Evolutionary conservation across 768 basidiomycete species (phyloP).

Genomic region (Panus rudis): DNA sequence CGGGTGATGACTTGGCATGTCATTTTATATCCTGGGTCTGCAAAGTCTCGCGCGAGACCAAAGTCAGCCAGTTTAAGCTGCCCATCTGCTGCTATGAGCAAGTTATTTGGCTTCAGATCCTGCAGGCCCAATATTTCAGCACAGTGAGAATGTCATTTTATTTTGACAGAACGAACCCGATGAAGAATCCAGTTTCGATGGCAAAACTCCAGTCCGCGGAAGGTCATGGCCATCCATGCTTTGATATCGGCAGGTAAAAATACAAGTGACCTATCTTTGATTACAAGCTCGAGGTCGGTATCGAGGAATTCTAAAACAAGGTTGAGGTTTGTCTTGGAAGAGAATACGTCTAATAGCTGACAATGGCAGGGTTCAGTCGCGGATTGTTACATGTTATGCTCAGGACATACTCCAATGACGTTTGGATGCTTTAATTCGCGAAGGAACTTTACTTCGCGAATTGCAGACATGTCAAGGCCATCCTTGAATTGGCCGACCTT

Average conservation of each 20-base stretch:
- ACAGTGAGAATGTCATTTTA: not conserved
- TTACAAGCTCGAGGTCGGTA: constrained; percentile 94
- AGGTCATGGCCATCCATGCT: constrained; percentile 98
- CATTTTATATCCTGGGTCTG: constrained; percentile 94
- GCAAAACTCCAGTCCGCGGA: constrained; percentile 97
- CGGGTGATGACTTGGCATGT: constrained; percentile 97
- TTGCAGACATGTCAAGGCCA: constrained; percentile 97
- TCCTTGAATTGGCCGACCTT: constrained; percentile 96
- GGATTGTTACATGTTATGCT: not conserved
- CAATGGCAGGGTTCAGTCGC: not conserved
- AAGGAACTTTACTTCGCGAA: constrained; percentile 96
- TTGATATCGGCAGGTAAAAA: constrained; percentile 96
- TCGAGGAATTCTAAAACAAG: constrained; percentile 95
- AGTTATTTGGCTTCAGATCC: constrained; percentile 99
- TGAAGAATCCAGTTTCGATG: constrained; percentile 93
- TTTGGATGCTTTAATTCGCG: constrained; percentile 92
- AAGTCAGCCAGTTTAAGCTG: constrained; percentile 98
- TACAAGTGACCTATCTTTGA: constrained; percentile 87
- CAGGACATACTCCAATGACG: constrained; percentile 73
- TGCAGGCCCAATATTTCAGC: constrained; percentile 24
- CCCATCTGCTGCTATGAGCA: constrained; percentile 86
- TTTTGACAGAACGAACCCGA: constrained; percentile 56
- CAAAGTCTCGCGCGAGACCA: constrained; percentile 94
- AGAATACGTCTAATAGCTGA: constrained; percentile 94
- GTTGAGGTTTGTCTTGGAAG: constrained; percentile 92